phyloP scores from a whole-genome alignment of 208 protist genomes.

The Crithidia fasciculata region DNA sequence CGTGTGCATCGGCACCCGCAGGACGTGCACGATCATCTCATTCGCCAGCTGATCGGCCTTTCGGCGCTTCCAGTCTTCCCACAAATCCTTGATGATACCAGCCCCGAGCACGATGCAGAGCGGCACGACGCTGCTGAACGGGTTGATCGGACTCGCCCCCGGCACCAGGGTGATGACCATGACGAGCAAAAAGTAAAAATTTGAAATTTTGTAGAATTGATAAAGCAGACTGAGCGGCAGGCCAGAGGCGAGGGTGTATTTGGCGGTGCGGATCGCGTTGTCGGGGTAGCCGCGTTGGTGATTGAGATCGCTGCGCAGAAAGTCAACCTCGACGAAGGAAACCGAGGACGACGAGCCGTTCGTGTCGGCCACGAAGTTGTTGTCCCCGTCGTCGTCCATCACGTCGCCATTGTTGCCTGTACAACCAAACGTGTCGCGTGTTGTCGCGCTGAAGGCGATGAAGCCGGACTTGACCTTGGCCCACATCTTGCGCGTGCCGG shows the following conservation, averaged over 20 bases:
- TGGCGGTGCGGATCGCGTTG: slow-evolving; percentile 73
- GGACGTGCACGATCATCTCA: slow-evolving; percentile 43
- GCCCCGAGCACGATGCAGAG: slow-evolving; percentile 87
- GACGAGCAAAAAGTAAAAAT: slow-evolving; percentile 95
- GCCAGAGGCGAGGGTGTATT: slow-evolving; percentile 63
- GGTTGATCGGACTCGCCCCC: slow-evolving; percentile 84
- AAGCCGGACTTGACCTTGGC: background rate
- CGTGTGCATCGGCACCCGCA: slow-evolving; percentile 35
- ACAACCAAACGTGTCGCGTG: slow-evolving; percentile 19
- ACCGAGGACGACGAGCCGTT: slow-evolving; percentile 15
- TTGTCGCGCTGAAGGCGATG: slow-evolving; percentile 6
- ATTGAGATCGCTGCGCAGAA: slow-evolving; percentile 64
- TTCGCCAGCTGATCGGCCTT: slow-evolving; percentile 69
- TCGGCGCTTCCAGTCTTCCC: slow-evolving; percentile 85
- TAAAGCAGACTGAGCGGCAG: slow-evolving; percentile 80
- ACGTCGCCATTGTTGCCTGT: slow-evolving; percentile 10
- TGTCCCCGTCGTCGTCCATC: slow-evolving; percentile 30
- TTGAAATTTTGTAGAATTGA: slow-evolving; percentile 92
- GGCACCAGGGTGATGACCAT: slow-evolving; percentile 89
- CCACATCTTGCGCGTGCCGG: background rate
- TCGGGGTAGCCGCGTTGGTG: slow-evolving; percentile 42
- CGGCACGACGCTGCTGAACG: slow-evolving; percentile 86
- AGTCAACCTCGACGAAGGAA: slow-evolving; percentile 56
- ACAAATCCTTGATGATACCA: slow-evolving; percentile 86
- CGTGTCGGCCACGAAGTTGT: slow-evolving; percentile 14